Base-by-base conservation (phyloP, 73 alveolate species). In the Uronychia setigera region DNA sequence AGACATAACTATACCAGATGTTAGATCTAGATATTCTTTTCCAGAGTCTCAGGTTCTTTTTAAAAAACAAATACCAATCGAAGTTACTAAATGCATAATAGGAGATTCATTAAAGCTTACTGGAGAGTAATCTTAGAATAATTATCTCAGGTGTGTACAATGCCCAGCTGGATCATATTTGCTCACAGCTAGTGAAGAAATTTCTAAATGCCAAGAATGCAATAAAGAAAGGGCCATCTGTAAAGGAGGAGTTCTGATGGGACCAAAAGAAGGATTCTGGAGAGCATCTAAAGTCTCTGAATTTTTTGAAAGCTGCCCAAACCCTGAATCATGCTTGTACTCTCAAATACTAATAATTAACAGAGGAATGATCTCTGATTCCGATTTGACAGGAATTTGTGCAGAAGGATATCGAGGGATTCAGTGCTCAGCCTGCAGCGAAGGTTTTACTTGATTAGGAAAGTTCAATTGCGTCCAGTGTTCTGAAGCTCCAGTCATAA, bases 181-280 rank as follows among this genome's bases (percentile, higher is more conserved):
- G n/a, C n/a, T n/a, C n/a, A n/a, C n/a, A n/a, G n/a, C n/a, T n/a
- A n/a, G n/a, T n/a, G n/a, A n/a, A n/a, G n/a, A n/a, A n/a, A n/a
- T n/a, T n/a, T n/a, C n/a, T n/a, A n/a, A n/a, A n/a, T 86, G 92
- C 79, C 26, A 28, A 28, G 32, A 78, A 1, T 86, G 92, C 57
- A 87, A 87, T 5, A 32, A 82, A 13, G 84, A 81, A 0, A 86
- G 75, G 59, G 88, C 92, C 5, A 59, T 59, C 0, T 86, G 92
- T 32, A 35, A 58, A 26, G 92, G 92, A 28, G 92, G 92, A 25
- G 27, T 83, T 11, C 28, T 79, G n/a, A 86, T 86, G 0, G 92
- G 92, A 0, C 92, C 92, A 1, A 19, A 86, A 79, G 80, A 87
- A 29, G 92, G 92, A 26, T 86, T 58, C 58, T 86, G 92, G 92